phyloP scores from a whole-genome alignment of 805 yeast species.

The Sugiyamaella floridensis region DNA sequence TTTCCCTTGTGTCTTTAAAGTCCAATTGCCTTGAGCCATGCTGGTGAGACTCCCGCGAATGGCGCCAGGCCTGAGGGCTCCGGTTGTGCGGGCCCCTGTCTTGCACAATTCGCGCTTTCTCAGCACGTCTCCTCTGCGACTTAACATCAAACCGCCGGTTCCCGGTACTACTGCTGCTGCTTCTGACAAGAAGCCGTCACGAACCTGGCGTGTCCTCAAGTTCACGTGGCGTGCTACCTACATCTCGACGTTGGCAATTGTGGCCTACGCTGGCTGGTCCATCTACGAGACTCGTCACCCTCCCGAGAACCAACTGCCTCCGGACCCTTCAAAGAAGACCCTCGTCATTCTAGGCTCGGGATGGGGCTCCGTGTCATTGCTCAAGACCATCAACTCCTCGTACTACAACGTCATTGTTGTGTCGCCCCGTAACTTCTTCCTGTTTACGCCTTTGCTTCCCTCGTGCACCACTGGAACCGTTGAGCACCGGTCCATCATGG shows the following conservation, averaged over 20 bases:
- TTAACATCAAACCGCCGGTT: too few relatives aligned
- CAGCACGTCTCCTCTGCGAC: neutral
- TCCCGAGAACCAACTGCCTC: constrained; percentile 32
- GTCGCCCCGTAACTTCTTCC: constrained; percentile 90
- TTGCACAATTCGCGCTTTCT: neutral
- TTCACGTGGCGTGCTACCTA: constrained; percentile 44
- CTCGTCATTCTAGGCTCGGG: constrained; percentile 71
- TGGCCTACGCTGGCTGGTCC: constrained; percentile 55
- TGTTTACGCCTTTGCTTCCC: constrained; percentile 93
- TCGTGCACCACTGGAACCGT: constrained; percentile 93
- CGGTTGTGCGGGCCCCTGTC: neutral
- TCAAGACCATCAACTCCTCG: constrained; percentile 79
- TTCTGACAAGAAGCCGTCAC: neutral
- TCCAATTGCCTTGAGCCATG: neutral
- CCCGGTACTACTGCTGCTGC: too few relatives aligned
- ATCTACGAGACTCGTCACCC: constrained; percentile 34
- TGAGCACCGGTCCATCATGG: constrained; percentile 83
- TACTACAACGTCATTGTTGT: constrained; percentile 83
- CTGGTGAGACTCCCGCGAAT: neutral
- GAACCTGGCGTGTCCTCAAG: neutral
- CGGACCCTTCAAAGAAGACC: constrained; percentile 61
- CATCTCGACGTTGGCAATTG: constrained; percentile 43
- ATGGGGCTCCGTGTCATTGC: constrained; percentile 86
- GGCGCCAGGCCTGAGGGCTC: neutral
- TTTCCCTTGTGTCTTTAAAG: neutral